Evolutionary conservation across 768 basidiomycete genomes (phyloP).

Genomic region (Tricholoma sp.): DNA sequence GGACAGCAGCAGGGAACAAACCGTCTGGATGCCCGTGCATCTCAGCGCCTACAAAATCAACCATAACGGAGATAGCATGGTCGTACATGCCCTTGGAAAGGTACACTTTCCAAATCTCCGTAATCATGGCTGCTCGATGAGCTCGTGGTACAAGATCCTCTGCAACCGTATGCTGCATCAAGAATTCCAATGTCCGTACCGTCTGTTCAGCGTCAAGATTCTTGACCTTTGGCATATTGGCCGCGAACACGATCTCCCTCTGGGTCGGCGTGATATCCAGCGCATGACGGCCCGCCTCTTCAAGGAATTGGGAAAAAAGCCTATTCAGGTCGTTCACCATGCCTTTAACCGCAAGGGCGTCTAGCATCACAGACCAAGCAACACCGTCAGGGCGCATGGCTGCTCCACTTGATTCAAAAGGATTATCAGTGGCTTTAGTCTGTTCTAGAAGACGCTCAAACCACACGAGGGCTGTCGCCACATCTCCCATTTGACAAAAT

Average conservation of each 20-base stretch:
- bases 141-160: not conserved
- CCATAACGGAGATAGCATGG: slow-evolving; percentile 16
- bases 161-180: slow-evolving; percentile 7
- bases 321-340: slow-evolving; percentile 52
- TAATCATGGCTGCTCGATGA: slow-evolving; percentile 10
- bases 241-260: slow-evolving; percentile 36
- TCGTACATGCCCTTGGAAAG: slow-evolving; percentile 25
- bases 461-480: slow-evolving; percentile 63
- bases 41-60: slow-evolving; percentile 9
- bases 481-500: slow-evolving; percentile 59
- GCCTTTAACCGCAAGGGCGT: slow-evolving; percentile 43
- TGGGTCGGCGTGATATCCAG: slow-evolving; percentile 29
- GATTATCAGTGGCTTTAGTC: slow-evolving; percentile 24
- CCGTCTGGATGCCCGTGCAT: not conserved
- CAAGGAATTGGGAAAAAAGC: slow-evolving; percentile 38
- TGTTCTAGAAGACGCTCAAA: slow-evolving; percentile 56
- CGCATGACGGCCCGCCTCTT: slow-evolving; percentile 29
- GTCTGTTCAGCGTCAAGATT: slow-evolving; percentile 14
- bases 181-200: slow-evolving; percentile 17
- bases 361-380: slow-evolving; percentile 59
- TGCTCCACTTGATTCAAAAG: slow-evolving; percentile 36
- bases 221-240: slow-evolving; percentile 26
- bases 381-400: slow-evolving; percentile 47
- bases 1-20: not conserved
- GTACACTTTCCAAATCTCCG: slow-evolving; percentile 24